Conservation (phyloP, 768 basidiomycete genomes). For the Xerocomus spinulosus region DNA sequence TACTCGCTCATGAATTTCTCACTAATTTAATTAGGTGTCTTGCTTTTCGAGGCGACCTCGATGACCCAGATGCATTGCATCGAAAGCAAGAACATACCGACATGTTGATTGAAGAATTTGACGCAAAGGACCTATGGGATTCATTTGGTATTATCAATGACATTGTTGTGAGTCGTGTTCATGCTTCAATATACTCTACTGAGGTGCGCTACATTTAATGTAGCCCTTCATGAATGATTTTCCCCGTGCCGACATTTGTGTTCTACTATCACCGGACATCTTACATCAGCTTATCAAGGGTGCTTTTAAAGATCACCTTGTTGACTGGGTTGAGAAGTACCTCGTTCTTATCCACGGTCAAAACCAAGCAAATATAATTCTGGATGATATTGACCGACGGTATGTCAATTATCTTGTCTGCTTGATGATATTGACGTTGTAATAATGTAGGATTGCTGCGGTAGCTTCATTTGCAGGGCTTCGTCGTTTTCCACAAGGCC, state of each 20-base stretch:
- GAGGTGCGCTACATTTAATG: neutral
- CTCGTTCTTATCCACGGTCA: neutral
- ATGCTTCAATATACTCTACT: too few relatives aligned
- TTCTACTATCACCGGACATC: conserved; percentile 6
- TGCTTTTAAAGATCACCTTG: neutral
- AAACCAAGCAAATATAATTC: conserved; percentile 8
- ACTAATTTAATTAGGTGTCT: neutral
- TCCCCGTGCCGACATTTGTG: conserved; percentile 31
- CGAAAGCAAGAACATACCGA: too few relatives aligned
- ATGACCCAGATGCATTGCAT: neutral
- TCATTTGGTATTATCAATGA: too few relatives aligned
- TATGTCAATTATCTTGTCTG: conserved; percentile 3
- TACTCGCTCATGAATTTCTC: too few relatives aligned
- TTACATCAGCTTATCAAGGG: conserved; percentile 3
- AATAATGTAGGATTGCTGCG: conserved; percentile 24
- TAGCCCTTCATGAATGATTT: conserved; percentile 32
- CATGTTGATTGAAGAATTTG: too few relatives aligned
- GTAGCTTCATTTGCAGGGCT: conserved; percentile 27
- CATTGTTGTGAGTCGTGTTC: too few relatives aligned
- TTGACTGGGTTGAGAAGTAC: neutral
- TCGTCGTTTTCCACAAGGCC: conserved; percentile 28
- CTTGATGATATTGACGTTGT: neutral
- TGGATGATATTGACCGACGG: conserved; percentile 32
- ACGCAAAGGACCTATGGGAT: too few relatives aligned
- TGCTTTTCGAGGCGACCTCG: neutral